A percentile compares a stretch with the other conserved stretches of the same genome.
phyloP scores from a whole-genome alignment of 495 filamentous ascomycete genomes.

The Corynascus novoguineensis region DNA sequence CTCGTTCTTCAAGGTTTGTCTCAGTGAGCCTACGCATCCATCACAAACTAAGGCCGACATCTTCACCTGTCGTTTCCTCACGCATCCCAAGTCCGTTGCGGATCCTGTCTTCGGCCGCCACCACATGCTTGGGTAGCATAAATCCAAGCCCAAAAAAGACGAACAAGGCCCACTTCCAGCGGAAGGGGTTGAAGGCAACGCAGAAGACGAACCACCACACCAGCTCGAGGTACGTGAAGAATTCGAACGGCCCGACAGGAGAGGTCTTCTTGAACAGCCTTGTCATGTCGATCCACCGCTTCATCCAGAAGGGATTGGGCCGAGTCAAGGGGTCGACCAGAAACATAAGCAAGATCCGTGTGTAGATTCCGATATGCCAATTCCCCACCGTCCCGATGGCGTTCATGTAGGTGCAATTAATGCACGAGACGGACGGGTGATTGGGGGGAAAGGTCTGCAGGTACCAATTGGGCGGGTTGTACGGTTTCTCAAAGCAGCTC shows the following conservation, averaged over 20 bases:
- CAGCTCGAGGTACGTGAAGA: constrained; percentile 82
- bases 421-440: constrained; percentile 62
- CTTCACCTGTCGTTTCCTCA: neutral
- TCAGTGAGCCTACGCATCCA: too few species aligned
- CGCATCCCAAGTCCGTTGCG: constrained; percentile 38
- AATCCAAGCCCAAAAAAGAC: constrained; percentile 72
- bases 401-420: constrained; percentile 78
- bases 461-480: constrained; percentile 81
- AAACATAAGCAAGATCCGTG: constrained; percentile 78
- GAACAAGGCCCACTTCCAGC: constrained; percentile 76
- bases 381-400: constrained; percentile 79
- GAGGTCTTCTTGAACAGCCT: constrained; percentile 61
- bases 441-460: constrained; percentile 71
- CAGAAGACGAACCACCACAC: constrained; percentile 81
- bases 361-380: constrained; percentile 88
- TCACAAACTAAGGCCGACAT: constrained; percentile 22
- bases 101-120: constrained; percentile 56
- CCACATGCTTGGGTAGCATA: constrained; percentile 58
- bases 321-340: constrained; percentile 70
- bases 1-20: too few species aligned
- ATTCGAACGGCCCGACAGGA: constrained; percentile 71
- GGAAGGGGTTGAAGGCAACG: constrained; percentile 73
- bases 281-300: constrained; percentile 82
- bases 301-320: constrained; percentile 69
- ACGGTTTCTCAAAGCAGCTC: constrained; percentile 63